Evolutionary conservation across 2,329 filamentous ascomycete species (phyloP), one percentile per base, ranked within the genome.

Genomic region (Exophiala phaeomuriformis): DNA sequence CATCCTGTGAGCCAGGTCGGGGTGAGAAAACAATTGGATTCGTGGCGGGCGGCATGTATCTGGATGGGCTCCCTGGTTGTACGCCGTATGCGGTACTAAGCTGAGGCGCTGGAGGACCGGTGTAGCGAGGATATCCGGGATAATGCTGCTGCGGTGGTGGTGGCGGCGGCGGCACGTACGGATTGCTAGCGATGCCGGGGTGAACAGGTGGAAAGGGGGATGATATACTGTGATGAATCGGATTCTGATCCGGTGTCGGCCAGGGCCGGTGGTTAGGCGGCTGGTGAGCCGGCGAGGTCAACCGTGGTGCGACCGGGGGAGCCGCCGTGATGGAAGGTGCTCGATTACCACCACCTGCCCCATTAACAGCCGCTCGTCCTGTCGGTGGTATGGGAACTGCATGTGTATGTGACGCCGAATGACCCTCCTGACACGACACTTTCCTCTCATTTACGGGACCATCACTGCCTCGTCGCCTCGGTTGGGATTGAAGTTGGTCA

Each of bases 1-100:
- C 59, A 31, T 64, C 62, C 47, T 59, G 55, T 7, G 62, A 61
- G 2, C 50, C 57, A 5, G 61, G 59, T 48, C 59, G 39, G 27
- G 53, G 51, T 7, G 59, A 40, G 8, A 51, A 29, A 19, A 45
- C 42, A 53, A 52, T 53, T 4, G 53, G 58, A 40, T 35, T 50
- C 5, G 52, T 27, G 5, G 47, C 27, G n/a, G 47, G 51, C 31
- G 55, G 42, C 28, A 47, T 28, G 37, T 58, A 56, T 46, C 58
- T 50, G 12, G 55, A 42, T 9, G 55, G 53, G 6, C 45, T 19
- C 33, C 31, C 50, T 27, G 44, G 39, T 36, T 33, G 53, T 43
- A 27, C 43, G 27, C 31, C 30, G 35, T 52, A 54, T 9, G 53
- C 36, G 19, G 19, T 19, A 10, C 12, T 35, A 8, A 33, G 32